Conservation (phyloP, 371 early-diverging fungal genomes). For the Mortierella sp. region DNA sequence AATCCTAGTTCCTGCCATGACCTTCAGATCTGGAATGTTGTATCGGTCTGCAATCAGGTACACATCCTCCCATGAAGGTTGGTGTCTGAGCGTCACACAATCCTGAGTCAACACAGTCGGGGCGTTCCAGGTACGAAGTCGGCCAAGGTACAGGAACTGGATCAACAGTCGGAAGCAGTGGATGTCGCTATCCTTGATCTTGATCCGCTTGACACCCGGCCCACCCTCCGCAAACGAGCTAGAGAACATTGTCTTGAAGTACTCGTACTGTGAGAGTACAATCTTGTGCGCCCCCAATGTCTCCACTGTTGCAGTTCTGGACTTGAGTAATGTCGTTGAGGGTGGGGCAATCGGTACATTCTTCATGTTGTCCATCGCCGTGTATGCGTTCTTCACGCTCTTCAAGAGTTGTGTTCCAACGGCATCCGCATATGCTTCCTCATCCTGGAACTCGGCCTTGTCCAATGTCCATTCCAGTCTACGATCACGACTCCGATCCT, state of each 20-base stretch:
- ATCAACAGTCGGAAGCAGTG: constrained; percentile 37
- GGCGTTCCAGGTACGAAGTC: background rate
- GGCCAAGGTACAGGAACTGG: constrained; percentile 42
- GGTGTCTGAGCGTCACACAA: background rate
- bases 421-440: background rate
- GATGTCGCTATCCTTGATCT: constrained; percentile 28
- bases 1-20: constrained; percentile 20
- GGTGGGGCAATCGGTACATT: background rate
- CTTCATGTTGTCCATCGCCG: background rate
- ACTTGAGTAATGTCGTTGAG: background rate
- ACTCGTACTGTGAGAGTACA: constrained; percentile 34
- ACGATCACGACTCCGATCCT: background rate
- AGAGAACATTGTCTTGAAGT: constrained; percentile 45
- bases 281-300: constrained; percentile 31
- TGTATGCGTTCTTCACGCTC: background rate
- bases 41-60: constrained; percentile 38
- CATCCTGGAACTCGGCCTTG: background rate
- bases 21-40: constrained; percentile 19
- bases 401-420: background rate
- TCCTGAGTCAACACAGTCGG: constrained; percentile 29
- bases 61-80: constrained; percentile 44
- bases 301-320: background rate
- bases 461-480: background rate
- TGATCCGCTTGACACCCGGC: constrained; percentile 26
- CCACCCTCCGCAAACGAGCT: constrained; percentile 39